Base-by-base conservation (phyloP, 2,329 filamentous ascomycete species). In the Verticillium klebahnii region DNA sequence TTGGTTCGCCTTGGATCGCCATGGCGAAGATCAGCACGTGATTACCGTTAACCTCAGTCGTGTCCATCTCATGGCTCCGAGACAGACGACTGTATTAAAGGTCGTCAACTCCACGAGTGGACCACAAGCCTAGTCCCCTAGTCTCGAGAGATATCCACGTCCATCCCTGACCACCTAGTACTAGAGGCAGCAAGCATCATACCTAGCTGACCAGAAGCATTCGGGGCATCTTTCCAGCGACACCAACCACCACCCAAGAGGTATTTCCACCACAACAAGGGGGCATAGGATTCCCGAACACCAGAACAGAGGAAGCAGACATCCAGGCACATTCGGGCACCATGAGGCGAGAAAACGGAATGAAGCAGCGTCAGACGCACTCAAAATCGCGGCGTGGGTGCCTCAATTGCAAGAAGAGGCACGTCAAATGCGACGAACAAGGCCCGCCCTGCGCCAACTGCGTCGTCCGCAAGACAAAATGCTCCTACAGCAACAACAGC, bases 371-470 rank as follows among this genome's bases (percentile, higher is more conserved):
- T 59, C 65, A 70, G 62, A 68, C 72, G 52, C 73, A 74, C 59
- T 73, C 68, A 57, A 74, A 74, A 64, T 74, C 73, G 11, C 68
- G 72, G 17, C 69, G 68, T 45, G 72, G 72, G 17, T 74, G 73
- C 59, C 58, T 68, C 34, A 72, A 73, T 50, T 74, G 73, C 61
- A 74, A 74, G 58, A 70, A 70, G 58, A 70, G 72, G 64, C 72
- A 74, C 52, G 71, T 70, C n/a, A 74, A 74, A 73, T 76, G 74
- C 59, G 74, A 76, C 34, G 74, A 76, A 34, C 67, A 70, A 63
- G 73, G 73, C 2, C 74, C 74, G 29, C 73, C 73, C 5, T 76
- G 74, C 57, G 63, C 71, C 14, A 72, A 73, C 45, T 76, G 74
- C 59, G 62, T 68, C 15, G 65, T 69, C 29, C 71, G 72, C 3